Evolutionary conservation across 257 asterid genomes (phyloP).

Genomic region (Scutellaria minor): DNA sequence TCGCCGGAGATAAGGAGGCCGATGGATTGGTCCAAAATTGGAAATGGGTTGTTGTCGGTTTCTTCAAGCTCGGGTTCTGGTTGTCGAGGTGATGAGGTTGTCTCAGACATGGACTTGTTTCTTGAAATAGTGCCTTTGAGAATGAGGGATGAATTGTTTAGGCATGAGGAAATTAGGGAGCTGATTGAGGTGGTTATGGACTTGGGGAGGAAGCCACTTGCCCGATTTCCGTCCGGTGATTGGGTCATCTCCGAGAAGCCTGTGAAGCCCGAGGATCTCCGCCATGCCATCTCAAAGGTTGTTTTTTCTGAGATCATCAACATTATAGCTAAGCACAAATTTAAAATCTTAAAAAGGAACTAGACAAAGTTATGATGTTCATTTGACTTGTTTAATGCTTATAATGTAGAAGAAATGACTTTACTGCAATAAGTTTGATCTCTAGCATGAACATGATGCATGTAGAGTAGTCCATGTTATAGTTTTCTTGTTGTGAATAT

Average conservation of each 20-base stretch:
- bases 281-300: conserved; percentile 88
- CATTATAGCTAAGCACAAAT: not conserved
- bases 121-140: conserved; percentile 79
- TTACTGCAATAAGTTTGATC: not conserved
- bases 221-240: conserved; percentile 93
- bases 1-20: conserved; percentile 84
- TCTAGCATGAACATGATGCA: not conserved
- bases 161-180: conserved; percentile 67
- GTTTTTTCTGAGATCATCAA: conserved; percentile 20
- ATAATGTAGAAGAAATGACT: not conserved
- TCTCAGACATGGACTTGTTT: conserved; percentile 86
- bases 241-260: conserved; percentile 78
- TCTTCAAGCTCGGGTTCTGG: conserved; percentile 46
- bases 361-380: not conserved
- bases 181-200: conserved; percentile 97
- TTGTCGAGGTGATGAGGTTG: conserved; percentile 50
- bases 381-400: conserved; percentile 4
- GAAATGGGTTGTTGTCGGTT: conserved; percentile 59
- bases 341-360: not conserved
- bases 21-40: conserved; percentile 47
- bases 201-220: conserved; percentile 94
- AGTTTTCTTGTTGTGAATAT: conserved; percentile 9
- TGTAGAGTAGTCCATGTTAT: conserved; percentile 5
- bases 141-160: conserved; percentile 71
- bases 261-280: conserved; percentile 80